Conservation (phyloP, 768 basidiomycete genomes). For the Boletus subparvulus region DNA sequence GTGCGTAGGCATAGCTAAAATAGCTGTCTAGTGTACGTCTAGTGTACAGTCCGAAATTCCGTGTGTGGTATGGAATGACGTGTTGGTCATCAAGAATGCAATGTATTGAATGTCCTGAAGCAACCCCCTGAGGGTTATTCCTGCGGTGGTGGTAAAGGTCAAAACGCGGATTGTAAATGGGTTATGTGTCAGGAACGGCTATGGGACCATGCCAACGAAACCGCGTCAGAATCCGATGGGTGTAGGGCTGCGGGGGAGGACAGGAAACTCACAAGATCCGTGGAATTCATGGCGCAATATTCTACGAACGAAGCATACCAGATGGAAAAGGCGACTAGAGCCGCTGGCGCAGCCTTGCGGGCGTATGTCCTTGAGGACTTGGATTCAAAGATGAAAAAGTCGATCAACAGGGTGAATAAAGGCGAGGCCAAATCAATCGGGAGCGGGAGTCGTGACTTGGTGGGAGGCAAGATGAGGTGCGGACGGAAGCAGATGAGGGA, state of each 20-base stretch:
- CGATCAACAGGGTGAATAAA: slow-evolving; percentile 52
- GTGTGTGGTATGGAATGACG: neutral
- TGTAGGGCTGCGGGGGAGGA: neutral
- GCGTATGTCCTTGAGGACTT: slow-evolving; percentile 42
- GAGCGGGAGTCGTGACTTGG: slow-evolving; percentile 41
- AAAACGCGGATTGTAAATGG: slow-evolving; percentile 47
- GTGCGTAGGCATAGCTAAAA: neutral
- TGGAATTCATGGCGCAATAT: slow-evolving; percentile 61
- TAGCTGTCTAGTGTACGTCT: neutral
- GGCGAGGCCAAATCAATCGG: slow-evolving; percentile 60
- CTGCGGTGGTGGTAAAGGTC: slow-evolving; percentile 57
- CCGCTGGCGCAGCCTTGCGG: slow-evolving; percentile 15
- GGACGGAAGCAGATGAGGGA: slow-evolving; percentile 56
- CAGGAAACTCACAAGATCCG: slow-evolving; percentile 52
- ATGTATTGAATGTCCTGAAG: slow-evolving; percentile 57
- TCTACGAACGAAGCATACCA: slow-evolving; percentile 70
- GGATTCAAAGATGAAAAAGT: slow-evolving; percentile 67
- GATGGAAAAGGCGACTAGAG: slow-evolving; percentile 27
- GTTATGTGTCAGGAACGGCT: slow-evolving; percentile 75
- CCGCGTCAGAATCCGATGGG: neutral
- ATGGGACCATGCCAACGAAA: slow-evolving; percentile 46
- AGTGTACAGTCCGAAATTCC: neutral
- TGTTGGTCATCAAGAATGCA: slow-evolving; percentile 41
- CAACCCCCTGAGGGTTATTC: slow-evolving; percentile 47
- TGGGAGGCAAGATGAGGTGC: slow-evolving; percentile 41